Percentiles rank a stretch among this genome's conserved stretches.
Evolutionary conservation across 331 rosid species (phyloP).

Genomic region (Rhamnella rubrinervis): DNA sequence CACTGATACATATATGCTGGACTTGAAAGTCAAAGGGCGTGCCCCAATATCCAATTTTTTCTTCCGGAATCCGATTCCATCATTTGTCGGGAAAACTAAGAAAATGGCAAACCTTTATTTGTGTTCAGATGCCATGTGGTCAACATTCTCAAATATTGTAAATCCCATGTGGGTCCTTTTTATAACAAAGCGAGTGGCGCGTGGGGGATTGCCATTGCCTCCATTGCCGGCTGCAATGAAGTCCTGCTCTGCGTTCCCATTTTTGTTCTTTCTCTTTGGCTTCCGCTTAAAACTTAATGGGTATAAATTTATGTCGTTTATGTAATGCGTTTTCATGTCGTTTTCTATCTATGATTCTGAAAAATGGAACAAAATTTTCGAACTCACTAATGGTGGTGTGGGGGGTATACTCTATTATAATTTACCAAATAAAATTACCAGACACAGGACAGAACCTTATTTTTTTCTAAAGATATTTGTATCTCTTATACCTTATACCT

Average conservation of each 20-base stretch:
- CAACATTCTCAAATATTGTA: background rate
- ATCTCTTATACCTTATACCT: too few species aligned
- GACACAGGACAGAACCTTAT: too few species aligned
- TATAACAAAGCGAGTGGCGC: too few species aligned
- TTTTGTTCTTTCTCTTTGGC: background rate
- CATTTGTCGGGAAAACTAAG: background rate
- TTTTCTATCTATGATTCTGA: background rate
- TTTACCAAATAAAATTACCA: background rate
- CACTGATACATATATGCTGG: too few species aligned
- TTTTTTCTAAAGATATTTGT: too few species aligned
- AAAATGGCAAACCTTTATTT: background rate
- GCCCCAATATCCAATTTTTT: too few species aligned
- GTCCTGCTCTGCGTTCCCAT: background rate
- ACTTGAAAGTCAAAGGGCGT: background rate
- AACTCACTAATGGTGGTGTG: background rate
- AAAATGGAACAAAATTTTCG: background rate
- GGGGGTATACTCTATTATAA: background rate
- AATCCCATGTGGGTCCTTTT: background rate
- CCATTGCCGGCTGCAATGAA: background rate
- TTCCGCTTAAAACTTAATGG: too few species aligned
- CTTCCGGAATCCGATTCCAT: background rate
- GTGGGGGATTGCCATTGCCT: background rate
- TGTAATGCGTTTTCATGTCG: too few species aligned
- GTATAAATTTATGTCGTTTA: too few species aligned
- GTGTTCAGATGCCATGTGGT: constrained; percentile 6